Evolutionary conservation across 192 early-diverging fungal genomes (phyloP), one percentile per base, ranked within the genome.

Genomic region (Coemansia sp.): DNA sequence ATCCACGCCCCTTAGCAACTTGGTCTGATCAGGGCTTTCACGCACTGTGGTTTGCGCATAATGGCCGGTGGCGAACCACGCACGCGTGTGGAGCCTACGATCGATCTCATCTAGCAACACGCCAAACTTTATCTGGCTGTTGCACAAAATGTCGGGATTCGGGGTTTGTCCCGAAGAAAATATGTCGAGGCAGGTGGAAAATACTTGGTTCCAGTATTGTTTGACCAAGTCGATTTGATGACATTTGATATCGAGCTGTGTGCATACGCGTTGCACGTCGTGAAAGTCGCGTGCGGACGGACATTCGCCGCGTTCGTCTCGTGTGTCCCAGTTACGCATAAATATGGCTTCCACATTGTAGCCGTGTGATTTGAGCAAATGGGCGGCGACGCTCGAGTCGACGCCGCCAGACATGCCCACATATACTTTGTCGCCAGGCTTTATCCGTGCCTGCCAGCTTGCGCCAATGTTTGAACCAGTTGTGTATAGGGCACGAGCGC

Each of bases 281-380:
- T 64, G 69, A 84, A 85, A 95, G 71, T 97, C 93, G 52, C 83
- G 62, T 21, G 87, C 87, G 5, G 87, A 87, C 0, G 92, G 87
- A 47, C 95, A 97, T 2, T 83, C 79, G 23, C 87, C 91, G 15
- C 57, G 62, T 20, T 96, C 93, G 62, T 96, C 94, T 1, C 80
- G 74, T 2, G 86, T 85, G 64, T 97, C 95, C 96, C 96, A 97
- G 74, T 97, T 98, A 60, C 87, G 88, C 96, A 98, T 97, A 67
- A 91, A 97, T 11, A 95, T 75, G 1, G 85, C 96, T 38, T 88
- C 82, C 1, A 95, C 87, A 12, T 85, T 52, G 60, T 82, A 65
- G n/a, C 82, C 83, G 26, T 85, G 82, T 15, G 76, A 62, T 36
- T 88, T 75, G 1, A 98, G 73, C 12, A 98, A 72, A 25, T 89